Evolutionary conservation across 148 eudicot genomes (phyloP).

Genomic region (Rhododendron kiyosumense): DNA sequence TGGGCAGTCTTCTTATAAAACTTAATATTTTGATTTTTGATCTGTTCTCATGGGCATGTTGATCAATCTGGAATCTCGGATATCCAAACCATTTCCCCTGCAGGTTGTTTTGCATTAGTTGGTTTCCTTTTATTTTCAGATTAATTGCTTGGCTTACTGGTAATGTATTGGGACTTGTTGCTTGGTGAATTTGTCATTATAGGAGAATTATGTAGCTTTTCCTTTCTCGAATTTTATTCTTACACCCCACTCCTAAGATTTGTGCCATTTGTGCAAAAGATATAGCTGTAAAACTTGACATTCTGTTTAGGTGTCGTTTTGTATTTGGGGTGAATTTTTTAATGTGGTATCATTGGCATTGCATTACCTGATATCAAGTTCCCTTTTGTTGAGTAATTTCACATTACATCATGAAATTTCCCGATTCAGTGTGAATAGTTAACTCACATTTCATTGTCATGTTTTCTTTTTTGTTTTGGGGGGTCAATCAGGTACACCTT

Average conservation of each 20-base stretch:
- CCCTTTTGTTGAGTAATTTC: background rate
- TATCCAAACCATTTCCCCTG: background rate
- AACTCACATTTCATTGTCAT: background rate
- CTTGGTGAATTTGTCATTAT: background rate
- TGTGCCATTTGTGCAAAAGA: background rate
- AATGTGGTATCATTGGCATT: background rate
- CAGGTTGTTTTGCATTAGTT: background rate
- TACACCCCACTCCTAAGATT: background rate
- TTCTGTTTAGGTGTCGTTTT: background rate
- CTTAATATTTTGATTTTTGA: background rate
- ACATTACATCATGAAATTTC: background rate
- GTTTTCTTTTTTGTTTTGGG: background rate
- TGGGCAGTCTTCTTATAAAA: background rate
- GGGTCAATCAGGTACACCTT: constrained; percentile 14
- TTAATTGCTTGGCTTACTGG: background rate
- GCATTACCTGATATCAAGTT: background rate
- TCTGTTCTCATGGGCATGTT: background rate
- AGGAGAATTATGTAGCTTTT: background rate
- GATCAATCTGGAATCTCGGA: background rate
- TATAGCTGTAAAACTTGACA: background rate
- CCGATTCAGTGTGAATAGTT: background rate
- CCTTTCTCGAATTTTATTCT: background rate
- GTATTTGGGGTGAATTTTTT: background rate
- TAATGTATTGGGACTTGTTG: background rate
- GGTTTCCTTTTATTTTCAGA: background rate